Evolutionary conservation across 2,329 filamentous ascomycete genomes (phyloP), one percentile per base, ranked within the genome.

Genomic region (Lanzia echinophila): DNA sequence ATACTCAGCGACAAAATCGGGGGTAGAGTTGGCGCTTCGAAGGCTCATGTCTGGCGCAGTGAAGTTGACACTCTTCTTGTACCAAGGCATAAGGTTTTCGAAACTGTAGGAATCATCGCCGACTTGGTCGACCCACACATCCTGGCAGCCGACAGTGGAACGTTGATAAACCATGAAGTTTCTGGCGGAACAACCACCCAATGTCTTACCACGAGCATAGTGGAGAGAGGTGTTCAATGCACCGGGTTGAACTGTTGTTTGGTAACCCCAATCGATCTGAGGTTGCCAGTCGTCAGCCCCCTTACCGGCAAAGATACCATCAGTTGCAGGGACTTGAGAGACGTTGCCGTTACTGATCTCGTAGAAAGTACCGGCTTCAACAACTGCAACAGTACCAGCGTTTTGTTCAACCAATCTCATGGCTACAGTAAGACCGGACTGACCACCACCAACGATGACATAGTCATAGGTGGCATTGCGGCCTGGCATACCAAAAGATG

Each of bases 91-190:
- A 33, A 78, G 68, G 15, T 70, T 70, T 5, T 73, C 63, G 53
- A 75, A 76, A 56, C 69, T 71, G 69, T 75, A 81, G 3, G 67
- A 61, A 1, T 70, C 53, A 45, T 78, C 74, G 1, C 65, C 67
- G 2, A 70, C 65, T 3, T 69, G 56, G 17, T 68, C 61, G 3
- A 67, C 72, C 76, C 75, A 78, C 34, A 69, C 66, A 20, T 78
- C 69, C 57, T 15, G 70, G 72, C 33, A 59, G 59, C 22, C 53
- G 22, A 56, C 49, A 8, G 65, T 62, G 20, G 54, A 60, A 48
- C 63, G 64, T 49, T 66, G 64, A 46, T 67, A 66, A 3, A 62
- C 62, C 66, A 69, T 67, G 43, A 63, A 67, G 53, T 70, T 69
- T 22, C 60, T 59, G 4, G 64, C 61, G 5, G 63, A 64, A 11